phyloP scores from a whole-genome alignment of 2,329 filamentous ascomycete species.

The Neobulgaria alba region DNA sequence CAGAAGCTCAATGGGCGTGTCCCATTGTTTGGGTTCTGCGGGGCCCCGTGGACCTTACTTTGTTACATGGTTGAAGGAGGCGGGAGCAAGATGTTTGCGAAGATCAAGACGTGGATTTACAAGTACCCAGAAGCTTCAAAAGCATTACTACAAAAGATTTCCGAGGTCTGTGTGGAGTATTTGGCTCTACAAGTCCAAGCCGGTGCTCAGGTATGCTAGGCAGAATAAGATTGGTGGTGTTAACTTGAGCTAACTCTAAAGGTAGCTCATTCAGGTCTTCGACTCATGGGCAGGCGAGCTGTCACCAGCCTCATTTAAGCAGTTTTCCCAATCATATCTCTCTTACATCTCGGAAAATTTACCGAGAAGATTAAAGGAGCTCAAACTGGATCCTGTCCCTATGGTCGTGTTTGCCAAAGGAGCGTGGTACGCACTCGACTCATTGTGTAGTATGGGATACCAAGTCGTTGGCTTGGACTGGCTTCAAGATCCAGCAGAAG shows the following conservation, averaged over 20 bases:
- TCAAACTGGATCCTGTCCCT: conserved; percentile 72
- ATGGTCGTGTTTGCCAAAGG: conserved; percentile 99
- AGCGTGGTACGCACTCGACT: conserved; percentile 88
- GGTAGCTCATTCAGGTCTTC: conserved; percentile 83
- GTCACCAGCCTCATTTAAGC: conserved; percentile 71
- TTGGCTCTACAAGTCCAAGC: conserved; percentile 86
- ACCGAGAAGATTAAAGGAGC: conserved; percentile 62
- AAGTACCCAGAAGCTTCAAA: conserved; percentile 75
- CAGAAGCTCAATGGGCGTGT: conserved; percentile 82
- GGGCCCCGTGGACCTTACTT: conserved; percentile 91
- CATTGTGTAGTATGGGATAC: conserved; percentile 81
- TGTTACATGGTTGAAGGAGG: conserved; percentile 99
- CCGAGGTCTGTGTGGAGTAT: conserved; percentile 91
- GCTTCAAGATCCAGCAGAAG: conserved; percentile 81
- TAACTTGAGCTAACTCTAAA: conserved; percentile 5
- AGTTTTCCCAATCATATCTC: conserved; percentile 81
- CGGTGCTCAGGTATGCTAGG: conserved; percentile 64
- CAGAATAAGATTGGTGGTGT: background rate
- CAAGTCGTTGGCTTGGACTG: conserved; percentile 92
- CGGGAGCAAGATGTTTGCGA: conserved; percentile 87
- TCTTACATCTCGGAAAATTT: conserved; percentile 75
- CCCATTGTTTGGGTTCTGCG: conserved; percentile 92
- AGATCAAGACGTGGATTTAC: conserved; percentile 96
- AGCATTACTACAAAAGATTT: conserved; percentile 78
- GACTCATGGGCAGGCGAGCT: conserved; percentile 97